phyloP scores from a whole-genome alignment of 306 rosid species.

The Lupinus albus region DNA sequence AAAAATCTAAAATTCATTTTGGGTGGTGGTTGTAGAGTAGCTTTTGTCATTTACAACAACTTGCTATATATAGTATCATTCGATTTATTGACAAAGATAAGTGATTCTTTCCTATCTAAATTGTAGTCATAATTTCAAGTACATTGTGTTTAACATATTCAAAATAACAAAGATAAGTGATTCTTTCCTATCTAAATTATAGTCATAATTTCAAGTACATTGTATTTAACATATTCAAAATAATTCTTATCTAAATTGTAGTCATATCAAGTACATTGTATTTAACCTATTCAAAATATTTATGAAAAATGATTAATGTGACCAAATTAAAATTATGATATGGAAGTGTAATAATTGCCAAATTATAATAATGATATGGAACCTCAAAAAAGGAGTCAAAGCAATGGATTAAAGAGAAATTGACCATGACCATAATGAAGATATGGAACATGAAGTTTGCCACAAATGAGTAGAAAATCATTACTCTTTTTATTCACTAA shows the following conservation, averaged over 20 bases:
- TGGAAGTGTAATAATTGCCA: too few species aligned
- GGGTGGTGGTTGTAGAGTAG: conserved; percentile 14
- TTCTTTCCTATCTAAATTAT: too few species aligned
- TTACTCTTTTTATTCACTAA: conserved; percentile 41
- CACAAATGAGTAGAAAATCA: conserved; percentile 67
- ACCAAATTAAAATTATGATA: too few species aligned
- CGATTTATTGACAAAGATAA: conserved; percentile 2
- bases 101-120: conserved; percentile 32
- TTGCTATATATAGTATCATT: neutral
- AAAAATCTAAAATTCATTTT: neutral
- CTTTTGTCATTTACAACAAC: conserved; percentile 10
- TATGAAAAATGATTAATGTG: too few species aligned
- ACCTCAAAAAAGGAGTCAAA: conserved; percentile 44
- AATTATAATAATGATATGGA: neutral
- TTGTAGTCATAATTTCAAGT: too few species aligned
- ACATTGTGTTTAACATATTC: too few species aligned
- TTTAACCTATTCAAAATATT: too few species aligned
- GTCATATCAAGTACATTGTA: too few species aligned
- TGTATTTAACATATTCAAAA: too few species aligned
- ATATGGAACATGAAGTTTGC: conserved; percentile 14
- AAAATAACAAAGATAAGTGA: too few species aligned
- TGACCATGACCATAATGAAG: conserved; percentile 47
- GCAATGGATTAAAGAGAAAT: conserved; percentile 43
- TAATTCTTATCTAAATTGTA: too few species aligned
- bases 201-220: too few species aligned